A percentile compares a stretch with the other conserved stretches of the same genome.
These are phyloP conservation scores for Pharnaceum exiguum DNA, from an alignment of 148 eudicot species.

Conservation along the genomic window DNA sequence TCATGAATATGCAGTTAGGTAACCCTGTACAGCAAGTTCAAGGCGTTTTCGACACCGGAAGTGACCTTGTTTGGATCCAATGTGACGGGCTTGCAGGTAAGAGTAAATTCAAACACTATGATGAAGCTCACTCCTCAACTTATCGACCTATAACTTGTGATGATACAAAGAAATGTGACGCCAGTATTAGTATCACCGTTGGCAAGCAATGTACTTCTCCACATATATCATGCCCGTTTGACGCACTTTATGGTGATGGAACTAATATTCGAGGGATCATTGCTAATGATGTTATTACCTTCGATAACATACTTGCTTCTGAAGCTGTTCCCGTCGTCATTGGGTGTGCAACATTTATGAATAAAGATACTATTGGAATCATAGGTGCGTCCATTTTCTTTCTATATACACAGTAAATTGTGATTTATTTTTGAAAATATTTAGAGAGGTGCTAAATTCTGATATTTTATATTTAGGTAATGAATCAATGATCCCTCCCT, in stretches of 20 bases:
- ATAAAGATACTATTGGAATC: neutral
- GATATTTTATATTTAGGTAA: no score
- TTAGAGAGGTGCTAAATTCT: no score
- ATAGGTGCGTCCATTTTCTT: neutral
- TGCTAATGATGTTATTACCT: no score
- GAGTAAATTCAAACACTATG: neutral
- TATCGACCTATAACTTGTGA: neutral
- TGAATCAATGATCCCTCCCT: no score
- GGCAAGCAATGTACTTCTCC: neutral
- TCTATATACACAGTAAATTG: neutral
- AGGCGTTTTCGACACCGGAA: conserved; percentile 10
- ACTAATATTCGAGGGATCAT: neutral
- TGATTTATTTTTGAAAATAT: no score
- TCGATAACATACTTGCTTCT: no score
- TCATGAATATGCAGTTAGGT: neutral
- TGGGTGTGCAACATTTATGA: no score
- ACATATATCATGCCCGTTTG: neutral
- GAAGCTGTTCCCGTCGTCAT: no score
- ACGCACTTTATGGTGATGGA: neutral
- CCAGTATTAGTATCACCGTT: no score
- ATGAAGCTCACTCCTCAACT: neutral
- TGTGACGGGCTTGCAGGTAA: neutral
- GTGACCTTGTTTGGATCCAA: neutral
- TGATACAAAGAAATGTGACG: neutral
- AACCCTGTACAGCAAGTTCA: neutral